phyloP scores from a whole-genome alignment of 139 green algal genomes.

The Diplosphaera chodatii region DNA sequence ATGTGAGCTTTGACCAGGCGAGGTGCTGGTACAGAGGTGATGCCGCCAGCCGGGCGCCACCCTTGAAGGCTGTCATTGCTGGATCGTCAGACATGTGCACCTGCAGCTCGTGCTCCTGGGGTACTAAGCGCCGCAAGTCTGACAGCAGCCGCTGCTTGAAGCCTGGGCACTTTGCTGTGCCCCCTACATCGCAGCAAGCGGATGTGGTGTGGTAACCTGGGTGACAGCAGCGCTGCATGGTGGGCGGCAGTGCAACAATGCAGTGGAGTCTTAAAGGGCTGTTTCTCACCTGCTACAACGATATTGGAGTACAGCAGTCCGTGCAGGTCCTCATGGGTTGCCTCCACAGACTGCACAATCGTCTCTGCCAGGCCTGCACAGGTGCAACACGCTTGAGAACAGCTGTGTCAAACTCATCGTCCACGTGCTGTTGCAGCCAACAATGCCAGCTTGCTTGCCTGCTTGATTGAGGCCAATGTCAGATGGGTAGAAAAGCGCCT shows the following conservation, averaged over 20 bases:
- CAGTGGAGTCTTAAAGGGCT: too few species aligned
- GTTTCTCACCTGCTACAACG: conserved; percentile 43
- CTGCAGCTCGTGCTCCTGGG: conserved; percentile 49
- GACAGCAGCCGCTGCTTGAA: conserved; percentile 41
- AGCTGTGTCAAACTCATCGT: too few species aligned
- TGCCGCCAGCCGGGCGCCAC: conserved; percentile 41
- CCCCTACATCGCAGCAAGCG: too few species aligned
- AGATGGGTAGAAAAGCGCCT: conserved; percentile 74
- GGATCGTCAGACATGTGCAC: conserved; percentile 41
- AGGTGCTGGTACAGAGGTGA: conserved; percentile 26
- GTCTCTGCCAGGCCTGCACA: conserved; percentile 42
- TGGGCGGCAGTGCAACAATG: too few species aligned
- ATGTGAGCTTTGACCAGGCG: conserved; percentile 44
- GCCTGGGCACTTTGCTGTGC: conserved; percentile 47
- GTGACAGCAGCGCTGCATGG: too few species aligned
- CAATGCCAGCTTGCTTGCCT: background rate
- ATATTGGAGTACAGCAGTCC: conserved; percentile 76
- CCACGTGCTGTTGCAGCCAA: background rate
- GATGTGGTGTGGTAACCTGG: too few species aligned
- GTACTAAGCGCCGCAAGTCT: conserved; percentile 69
- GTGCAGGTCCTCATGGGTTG: conserved; percentile 53
- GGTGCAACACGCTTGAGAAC: too few species aligned
- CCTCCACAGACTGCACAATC: conserved; percentile 34
- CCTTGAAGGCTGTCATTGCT: conserved; percentile 45
- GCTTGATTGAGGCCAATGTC: conserved; percentile 37